Evolutionary conservation across 768 basidiomycete genomes (phyloP).

Genomic region (Phlegmacium glaucopus): DNA sequence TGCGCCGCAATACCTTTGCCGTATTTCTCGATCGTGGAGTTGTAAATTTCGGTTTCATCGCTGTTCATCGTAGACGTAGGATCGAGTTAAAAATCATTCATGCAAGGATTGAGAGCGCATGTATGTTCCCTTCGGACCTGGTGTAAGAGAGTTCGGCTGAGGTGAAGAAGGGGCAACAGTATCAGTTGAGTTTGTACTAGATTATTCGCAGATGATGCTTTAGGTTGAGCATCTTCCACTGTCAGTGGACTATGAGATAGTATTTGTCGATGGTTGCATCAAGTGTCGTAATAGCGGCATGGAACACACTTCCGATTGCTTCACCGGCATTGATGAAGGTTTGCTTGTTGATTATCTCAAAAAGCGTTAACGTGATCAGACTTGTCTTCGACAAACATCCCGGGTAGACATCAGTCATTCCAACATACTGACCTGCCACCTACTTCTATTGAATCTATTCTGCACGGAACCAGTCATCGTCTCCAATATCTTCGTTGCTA

Average conservation of each 20-base stretch:
- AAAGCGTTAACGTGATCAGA: conserved; percentile 25
- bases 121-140: background rate
- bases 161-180: background rate
- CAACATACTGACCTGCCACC: too few relatives aligned
- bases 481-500: conserved; percentile 8
- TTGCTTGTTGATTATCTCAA: conserved; percentile 9
- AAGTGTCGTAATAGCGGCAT: conserved; percentile 1
- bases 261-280: conserved; percentile 5
- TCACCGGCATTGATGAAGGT: conserved; percentile 3
- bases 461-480: conserved; percentile 10
- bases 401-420: too few relatives aligned
- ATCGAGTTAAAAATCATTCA: conserved; percentile 43
- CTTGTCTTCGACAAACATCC: conserved; percentile 60
- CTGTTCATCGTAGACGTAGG: conserved; percentile 13
- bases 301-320: conserved; percentile 5
- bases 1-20: conserved; percentile 40
- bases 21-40: conserved; percentile 30
- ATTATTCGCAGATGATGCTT: background rate
- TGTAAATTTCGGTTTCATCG: conserved; percentile 22
- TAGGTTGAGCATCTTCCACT: background rate
- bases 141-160: background rate
- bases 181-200: background rate
- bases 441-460: conserved; percentile 8
- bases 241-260: background rate
- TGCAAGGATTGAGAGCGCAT: conserved; percentile 34